Evolutionary conservation across 495 filamentous ascomycete species (phyloP).

Genomic region (Lindgomyces ingoldianus): DNA sequence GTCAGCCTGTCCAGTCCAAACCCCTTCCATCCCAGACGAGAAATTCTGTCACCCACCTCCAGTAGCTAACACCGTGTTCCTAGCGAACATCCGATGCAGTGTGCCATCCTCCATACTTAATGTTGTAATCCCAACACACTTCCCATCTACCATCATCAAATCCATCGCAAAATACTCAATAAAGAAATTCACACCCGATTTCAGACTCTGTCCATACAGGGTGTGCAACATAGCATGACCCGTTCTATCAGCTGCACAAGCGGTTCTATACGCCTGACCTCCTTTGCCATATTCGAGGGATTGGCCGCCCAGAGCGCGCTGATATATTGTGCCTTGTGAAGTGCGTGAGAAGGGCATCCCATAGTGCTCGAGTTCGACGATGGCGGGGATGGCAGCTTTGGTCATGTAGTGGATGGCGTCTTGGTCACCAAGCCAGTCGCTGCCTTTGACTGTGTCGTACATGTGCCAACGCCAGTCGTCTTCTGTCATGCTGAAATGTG

Average conservation of each 20-base stretch:
- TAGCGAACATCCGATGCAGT: constrained; percentile 91
- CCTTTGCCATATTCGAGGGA: constrained; percentile 92
- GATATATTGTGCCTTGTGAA: constrained; percentile 95
- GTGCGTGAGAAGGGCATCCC: constrained; percentile 98
- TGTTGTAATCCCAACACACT: constrained; percentile 92
- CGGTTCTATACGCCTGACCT: constrained; percentile 95
- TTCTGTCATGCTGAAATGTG: constrained; percentile 62
- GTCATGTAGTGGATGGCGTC: constrained; percentile 99
- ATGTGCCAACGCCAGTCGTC: constrained; percentile 99
- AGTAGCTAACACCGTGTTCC: constrained; percentile 95
- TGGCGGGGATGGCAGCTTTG: constrained; percentile 83
- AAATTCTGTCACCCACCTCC: constrained; percentile 48
- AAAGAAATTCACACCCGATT: constrained; percentile 98
- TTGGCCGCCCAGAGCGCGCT: constrained; percentile 97
- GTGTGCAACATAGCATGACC: constrained; percentile 97
- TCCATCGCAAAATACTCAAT: constrained; percentile 98
- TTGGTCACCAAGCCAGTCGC: constrained; percentile 98
- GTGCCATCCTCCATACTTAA: constrained; percentile 99
- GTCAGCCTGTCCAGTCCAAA: neutral
- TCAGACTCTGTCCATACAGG: constrained; percentile 92
- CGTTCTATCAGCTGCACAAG: constrained; percentile 92
- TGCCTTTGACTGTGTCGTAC: constrained; percentile 99
- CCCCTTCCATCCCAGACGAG: neutral
- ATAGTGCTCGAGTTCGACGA: constrained; percentile 96
- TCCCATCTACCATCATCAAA: constrained; percentile 93